Evolutionary conservation across 23 red algal species (phyloP).

Genomic region (Agarophyton chilense): DNA sequence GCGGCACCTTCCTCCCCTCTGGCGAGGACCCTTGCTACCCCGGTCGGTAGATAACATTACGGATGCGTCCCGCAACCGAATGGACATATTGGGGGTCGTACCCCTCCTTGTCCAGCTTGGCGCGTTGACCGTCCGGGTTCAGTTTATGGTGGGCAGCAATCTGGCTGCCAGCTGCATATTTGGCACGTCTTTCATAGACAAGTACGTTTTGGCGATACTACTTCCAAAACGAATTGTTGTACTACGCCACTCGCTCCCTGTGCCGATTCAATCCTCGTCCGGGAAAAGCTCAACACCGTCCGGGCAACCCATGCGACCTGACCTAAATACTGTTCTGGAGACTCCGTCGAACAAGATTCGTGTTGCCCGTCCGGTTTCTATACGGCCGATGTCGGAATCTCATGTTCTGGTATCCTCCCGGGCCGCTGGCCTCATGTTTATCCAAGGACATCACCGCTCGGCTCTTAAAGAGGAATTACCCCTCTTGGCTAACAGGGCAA

Average conservation of each 20-base stretch:
- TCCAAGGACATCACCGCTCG: neutral
- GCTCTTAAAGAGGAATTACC: neutral
- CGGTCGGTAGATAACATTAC: neutral
- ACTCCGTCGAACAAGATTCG: conserved; percentile 8
- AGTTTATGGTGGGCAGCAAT: neutral
- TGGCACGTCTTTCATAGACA: neutral
- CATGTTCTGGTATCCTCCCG: neutral
- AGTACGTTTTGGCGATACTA: neutral
- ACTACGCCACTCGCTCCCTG: neutral
- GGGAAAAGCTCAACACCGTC: neutral
- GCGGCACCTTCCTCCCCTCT: neutral
- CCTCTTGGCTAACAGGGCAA: conserved; percentile 13
- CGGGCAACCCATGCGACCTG: neutral
- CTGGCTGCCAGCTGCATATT: neutral
- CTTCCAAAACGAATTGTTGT: neutral
- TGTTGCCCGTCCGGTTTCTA: neutral
- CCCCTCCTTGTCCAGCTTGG: neutral
- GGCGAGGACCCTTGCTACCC: neutral
- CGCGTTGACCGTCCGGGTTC: neutral
- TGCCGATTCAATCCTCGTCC: neutral
- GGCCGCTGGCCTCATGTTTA: neutral
- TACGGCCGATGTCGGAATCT: conserved; percentile 16
- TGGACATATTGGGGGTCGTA: neutral
- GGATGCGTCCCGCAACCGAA: neutral
- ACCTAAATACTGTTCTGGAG: neutral